Base-by-base conservation (phyloP, 805 yeast genomes). In the Saturnispora gosingensis region DNA sequence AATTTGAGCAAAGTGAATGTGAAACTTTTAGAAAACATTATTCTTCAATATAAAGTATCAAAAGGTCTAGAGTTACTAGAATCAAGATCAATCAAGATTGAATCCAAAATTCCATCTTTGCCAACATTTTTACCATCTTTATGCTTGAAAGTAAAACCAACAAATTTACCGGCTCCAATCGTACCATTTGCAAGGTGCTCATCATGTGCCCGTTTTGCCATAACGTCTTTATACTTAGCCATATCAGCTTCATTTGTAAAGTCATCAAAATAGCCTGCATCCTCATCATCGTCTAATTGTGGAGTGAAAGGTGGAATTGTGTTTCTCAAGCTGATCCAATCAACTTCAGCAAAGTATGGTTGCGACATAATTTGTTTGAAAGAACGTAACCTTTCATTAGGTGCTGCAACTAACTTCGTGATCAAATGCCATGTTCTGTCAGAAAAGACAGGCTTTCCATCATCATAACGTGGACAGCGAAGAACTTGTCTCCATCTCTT, bases 211-310 rank as follows among this genome's bases (percentile, higher is more conserved):
- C 88, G 88, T 70, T 96, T 85, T 56, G 91, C 95, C 74, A 93
- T 83, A 13, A 93, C 99, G 62, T 93, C 99, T 61, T 93, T 91
- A 71, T 93, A 93, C 67, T 93, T 90, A 55, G 91, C 93, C 98
- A 93, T 89, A 66, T 91, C 96, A 45, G 86, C 89, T 66, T 91
- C 98, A 67, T 89, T 93, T 53, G 88, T 88, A 67, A 93, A 93
- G 67, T 93, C 99, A 69, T 93, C 99, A 65, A 93, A 93, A 70
- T 93, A 93, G 1, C 99, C 99, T 0, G 98, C 98, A 70, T 93
- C 99, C 56, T 89, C 93, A 62, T 93, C 99, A 54, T 89, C 87
- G 64, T 93, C 98, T 57, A 93, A 75, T 61, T 95, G 97, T 3
- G 99, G 99, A 18, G 93, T 86, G 67, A 93, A 93, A 35, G 99